Conservation (phyloP, 148 eudicot genomes). For the Rhododendron molle region DNA sequence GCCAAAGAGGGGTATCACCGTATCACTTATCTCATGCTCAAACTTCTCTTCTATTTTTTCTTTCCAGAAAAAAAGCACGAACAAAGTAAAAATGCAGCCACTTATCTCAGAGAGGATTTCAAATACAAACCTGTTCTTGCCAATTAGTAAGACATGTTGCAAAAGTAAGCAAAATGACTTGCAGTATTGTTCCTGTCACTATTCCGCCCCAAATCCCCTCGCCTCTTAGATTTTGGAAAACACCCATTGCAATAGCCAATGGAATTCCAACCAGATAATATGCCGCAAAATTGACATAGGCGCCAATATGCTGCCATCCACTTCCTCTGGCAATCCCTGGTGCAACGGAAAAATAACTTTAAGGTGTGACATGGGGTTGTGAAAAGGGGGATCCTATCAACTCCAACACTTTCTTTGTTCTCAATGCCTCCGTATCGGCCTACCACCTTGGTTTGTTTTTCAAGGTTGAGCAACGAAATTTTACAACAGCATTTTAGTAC, state of each 20-base stretch:
- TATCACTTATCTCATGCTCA: background rate
- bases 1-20: too few relatives aligned
- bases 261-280: constrained; percentile 39
- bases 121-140: constrained; percentile 27
- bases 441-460: background rate
- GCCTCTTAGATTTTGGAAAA: constrained; percentile 24
- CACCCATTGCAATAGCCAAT: constrained; percentile 21
- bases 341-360: background rate
- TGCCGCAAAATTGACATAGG: constrained; percentile 40
- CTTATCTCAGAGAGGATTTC: background rate
- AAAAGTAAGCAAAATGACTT: constrained; percentile 9
- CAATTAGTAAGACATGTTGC: constrained; percentile 21
- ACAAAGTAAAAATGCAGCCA: too few relatives aligned
- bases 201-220: constrained; percentile 29
- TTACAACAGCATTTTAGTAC: background rate
- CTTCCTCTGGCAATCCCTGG: constrained; percentile 45
- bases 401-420: too few relatives aligned
- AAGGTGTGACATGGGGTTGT: background rate
- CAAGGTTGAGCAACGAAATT: background rate
- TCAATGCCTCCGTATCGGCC: background rate
- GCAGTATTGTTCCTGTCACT: constrained; percentile 11
- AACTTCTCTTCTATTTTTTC: background rate
- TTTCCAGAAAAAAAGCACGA: too few relatives aligned
- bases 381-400: too few relatives aligned
- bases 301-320: constrained; percentile 40